Evolutionary conservation across 805 yeast species (phyloP), one percentile per base, ranked within the genome.

Genomic region (Diddensiella caesifluorescens): DNA sequence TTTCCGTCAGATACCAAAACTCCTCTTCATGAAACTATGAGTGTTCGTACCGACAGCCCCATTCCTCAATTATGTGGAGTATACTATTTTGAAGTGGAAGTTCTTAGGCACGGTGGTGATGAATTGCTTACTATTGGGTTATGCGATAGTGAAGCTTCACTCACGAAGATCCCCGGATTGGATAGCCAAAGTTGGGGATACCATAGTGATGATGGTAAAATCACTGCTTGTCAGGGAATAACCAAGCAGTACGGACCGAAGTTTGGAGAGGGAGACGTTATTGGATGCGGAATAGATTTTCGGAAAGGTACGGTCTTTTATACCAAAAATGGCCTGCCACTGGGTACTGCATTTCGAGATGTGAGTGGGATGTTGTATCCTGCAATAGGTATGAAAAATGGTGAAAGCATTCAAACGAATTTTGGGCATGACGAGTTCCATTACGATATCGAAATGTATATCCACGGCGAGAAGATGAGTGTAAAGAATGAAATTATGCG

Each of bases 241-340:
- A 61, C 67, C 12, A 65, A 64, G 32, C 64, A 61, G 19, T 69
- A 64, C 38, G 68, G 69, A 1, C 69, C 71, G 30, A 62, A 57
- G 22, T 80, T 73, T 57, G 75, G 79, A 0, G 56, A 63, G 26
- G 72, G 72, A 18, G 95, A 87, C 60, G 67, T 74, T 2, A 71
- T 89, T 48, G 97, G 97, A 0, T 82, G 89, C 60, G 96, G 96
- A 3, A 71, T 87, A 19, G 82, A 88, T 63, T 82, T 75, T 52
- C 66, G 73, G 12, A 75, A 74, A 30, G 71, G 75, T 31, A 63
- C 78, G 0, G 70, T 86, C 2, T 89, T 88, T 53, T 76, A 77
- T 49, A 88, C 96, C 0, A 80, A 83, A 57, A 88, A 89, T 61
- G 97, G 96, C 1, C 70, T 83, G 2, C 64, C 60, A 29, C 56